A percentile compares a stretch with the other conserved stretches of the same genome.
phyloP scores from a whole-genome alignment of 176 grass and related monocot species.

The Carex scoparia region DNA sequence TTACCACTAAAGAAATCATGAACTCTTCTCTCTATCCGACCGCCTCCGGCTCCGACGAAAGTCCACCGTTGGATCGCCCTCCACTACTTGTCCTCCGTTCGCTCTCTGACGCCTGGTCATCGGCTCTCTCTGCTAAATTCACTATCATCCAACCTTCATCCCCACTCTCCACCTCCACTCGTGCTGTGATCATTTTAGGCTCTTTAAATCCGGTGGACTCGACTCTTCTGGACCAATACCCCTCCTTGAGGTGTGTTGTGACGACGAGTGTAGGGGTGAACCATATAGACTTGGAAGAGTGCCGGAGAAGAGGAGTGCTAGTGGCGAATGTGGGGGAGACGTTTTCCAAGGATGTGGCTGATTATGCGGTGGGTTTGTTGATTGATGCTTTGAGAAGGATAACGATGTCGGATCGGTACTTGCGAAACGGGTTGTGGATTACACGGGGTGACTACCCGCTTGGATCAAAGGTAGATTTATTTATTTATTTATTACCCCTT shows the following conservation, averaged over 20 bases:
- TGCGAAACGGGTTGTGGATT: constrained; percentile 30
- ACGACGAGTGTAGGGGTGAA: constrained; percentile 33
- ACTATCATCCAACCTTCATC: constrained; percentile 6
- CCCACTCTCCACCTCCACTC: constrained; percentile 9
- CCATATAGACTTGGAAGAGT: constrained; percentile 48
- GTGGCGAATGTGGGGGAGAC: constrained; percentile 38
- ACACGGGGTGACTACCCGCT: background rate
- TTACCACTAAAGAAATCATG: background rate
- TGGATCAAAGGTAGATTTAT: background rate
- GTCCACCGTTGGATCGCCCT: background rate
- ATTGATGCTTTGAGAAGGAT: constrained; percentile 38
- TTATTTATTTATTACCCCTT: no score
- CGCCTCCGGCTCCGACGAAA: background rate
- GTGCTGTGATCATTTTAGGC: constrained; percentile 15
- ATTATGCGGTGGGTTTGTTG: constrained; percentile 42
- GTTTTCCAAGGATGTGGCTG: constrained; percentile 31
- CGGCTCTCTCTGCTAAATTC: constrained; percentile 6
- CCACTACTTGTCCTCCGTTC: constrained; percentile 21
- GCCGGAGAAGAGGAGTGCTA: constrained; percentile 32
- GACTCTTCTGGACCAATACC: constrained; percentile 18
- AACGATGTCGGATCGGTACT: constrained; percentile 29
- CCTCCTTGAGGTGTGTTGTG: constrained; percentile 35
- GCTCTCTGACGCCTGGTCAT: background rate
- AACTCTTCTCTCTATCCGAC: background rate
- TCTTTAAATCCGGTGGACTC: background rate